These are phyloP conservation scores for Moringa oleifera DNA, from an alignment of 345 rosid species.

Conservation along the genomic window DNA sequence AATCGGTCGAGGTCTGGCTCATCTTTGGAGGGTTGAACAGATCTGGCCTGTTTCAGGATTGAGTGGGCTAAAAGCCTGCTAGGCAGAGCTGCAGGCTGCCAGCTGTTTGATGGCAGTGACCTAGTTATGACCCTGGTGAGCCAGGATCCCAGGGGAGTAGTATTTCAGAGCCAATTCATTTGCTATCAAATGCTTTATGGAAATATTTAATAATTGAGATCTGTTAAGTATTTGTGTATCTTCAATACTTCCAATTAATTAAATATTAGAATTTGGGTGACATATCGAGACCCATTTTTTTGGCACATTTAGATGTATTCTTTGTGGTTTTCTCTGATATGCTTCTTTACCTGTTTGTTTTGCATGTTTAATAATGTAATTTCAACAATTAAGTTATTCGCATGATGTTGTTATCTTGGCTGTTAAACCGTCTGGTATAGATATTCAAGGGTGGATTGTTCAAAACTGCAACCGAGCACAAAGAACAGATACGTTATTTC, in stretches of 20 bases:
- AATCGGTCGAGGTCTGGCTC: no score
- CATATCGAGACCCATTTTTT: not conserved
- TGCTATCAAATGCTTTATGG: not conserved
- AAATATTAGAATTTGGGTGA: no score
- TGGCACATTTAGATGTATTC: not conserved
- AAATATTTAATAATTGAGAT: no score
- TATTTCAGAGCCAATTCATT: not conserved
- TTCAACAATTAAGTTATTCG: not conserved
- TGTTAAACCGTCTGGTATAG: constrained; percentile 27
- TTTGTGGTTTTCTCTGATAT: not conserved
- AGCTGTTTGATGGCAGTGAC: no score
- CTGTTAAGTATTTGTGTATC: not conserved
- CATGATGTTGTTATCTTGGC: not conserved
- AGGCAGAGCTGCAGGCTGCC: no score
- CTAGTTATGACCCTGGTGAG: not conserved
- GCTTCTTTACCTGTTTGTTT: not conserved
- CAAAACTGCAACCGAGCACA: constrained; percentile 93
- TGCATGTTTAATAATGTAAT: not conserved
- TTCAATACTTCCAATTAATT: not conserved
- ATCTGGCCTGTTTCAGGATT: no score
- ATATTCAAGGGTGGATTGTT: constrained; percentile 92
- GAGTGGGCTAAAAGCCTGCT: no score
- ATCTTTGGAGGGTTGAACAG: no score
- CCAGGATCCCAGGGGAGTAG: not conserved
- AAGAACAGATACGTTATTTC: constrained; percentile 93